phyloP scores from a whole-genome alignment of 2,329 filamentous ascomycete species.

The Xylariaceae sp. region DNA sequence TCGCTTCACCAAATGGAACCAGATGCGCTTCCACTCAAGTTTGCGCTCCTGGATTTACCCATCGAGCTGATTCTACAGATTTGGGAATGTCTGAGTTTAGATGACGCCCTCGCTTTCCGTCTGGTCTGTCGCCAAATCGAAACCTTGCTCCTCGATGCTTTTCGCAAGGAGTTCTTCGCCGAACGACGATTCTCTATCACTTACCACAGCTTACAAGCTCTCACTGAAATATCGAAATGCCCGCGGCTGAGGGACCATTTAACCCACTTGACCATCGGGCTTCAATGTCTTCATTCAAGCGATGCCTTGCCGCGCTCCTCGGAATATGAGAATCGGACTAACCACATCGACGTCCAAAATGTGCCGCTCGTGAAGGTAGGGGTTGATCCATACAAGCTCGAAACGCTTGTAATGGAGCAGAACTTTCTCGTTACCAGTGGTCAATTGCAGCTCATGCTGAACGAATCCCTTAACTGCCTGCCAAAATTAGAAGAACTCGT shows the following conservation, averaged over 20 bases:
- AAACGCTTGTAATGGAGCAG: conserved; percentile 21
- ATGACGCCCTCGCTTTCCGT: conserved; percentile 22
- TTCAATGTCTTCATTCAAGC: conserved; percentile 21
- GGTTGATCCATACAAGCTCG: conserved; percentile 17
- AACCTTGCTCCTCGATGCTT: conserved; percentile 19
- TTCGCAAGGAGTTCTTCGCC: conserved; percentile 24
- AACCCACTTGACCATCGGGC: conserved; percentile 23
- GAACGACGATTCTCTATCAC: conserved; percentile 26
- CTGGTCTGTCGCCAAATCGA: conserved; percentile 21
- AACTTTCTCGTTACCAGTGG: conserved; percentile 25
- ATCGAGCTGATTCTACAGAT: conserved; percentile 22
- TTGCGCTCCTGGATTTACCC: conserved; percentile 22
- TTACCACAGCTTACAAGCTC: conserved; percentile 20
- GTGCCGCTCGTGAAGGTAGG: conserved; percentile 11
- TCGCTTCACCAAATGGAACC: conserved; percentile 1
- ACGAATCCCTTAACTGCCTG: conserved; percentile 19
- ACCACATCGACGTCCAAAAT: not conserved
- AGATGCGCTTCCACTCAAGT: conserved; percentile 11
- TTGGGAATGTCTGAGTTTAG: conserved; percentile 18
- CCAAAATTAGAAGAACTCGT: conserved; percentile 18
- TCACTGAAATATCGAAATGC: conserved; percentile 22
- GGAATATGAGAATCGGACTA: conserved; percentile 10
- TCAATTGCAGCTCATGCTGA: conserved; percentile 20
- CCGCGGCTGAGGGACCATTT: conserved; percentile 17
- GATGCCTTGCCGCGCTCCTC: conserved; percentile 17